A percentile compares a stretch with the other conserved stretches of the same genome.
Evolutionary conservation across 2,329 filamentous ascomycete species (phyloP).

Genomic region (Monilinia fructigena): DNA sequence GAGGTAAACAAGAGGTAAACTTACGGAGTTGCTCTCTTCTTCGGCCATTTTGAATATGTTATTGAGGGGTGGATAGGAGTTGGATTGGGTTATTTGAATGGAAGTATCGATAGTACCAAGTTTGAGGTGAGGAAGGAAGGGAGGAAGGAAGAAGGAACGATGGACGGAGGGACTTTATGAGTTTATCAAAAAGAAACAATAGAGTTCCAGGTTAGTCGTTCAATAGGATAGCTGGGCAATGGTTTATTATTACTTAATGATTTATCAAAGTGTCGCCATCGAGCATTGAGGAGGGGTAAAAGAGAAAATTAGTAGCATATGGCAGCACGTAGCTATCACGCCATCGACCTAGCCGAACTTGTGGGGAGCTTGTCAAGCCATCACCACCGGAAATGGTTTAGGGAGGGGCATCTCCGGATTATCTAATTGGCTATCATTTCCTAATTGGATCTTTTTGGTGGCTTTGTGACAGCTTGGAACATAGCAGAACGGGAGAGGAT

Average conservation of each 20-base stretch:
- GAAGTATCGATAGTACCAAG: too few species aligned
- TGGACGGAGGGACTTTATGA: neutral
- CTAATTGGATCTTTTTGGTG: neutral
- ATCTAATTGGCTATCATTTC: slow-evolving; percentile 1
- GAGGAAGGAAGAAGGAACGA: neutral
- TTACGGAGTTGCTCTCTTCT: slow-evolving; percentile 29
- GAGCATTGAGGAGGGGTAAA: slow-evolving; percentile 3
- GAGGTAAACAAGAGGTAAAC: slow-evolving; percentile 3
- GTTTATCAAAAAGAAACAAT: neutral
- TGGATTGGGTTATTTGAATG: neutral
- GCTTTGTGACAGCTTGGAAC: slow-evolving; percentile 1
- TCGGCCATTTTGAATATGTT: slow-evolving; percentile 27
- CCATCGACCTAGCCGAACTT: slow-evolving; percentile 15
- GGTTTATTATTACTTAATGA: slow-evolving; percentile 18
- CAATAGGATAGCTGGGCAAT: neutral
- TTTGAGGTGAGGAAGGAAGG: neutral
- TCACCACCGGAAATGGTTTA: slow-evolving; percentile 17
- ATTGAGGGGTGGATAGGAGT: neutral
- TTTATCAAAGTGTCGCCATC: slow-evolving; percentile 19
- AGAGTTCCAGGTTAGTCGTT: neutral
- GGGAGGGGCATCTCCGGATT: slow-evolving; percentile 17
- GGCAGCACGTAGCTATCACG: slow-evolving; percentile 21
- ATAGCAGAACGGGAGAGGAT: neutral
- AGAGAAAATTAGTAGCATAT: neutral
- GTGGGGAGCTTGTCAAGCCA: slow-evolving; percentile 1